A percentile compares a stretch with the other conserved stretches of the same genome.
Evolutionary conservation across 1,139 yeast species (phyloP).

Genomic region (Nadsonia starkeyi-henricii): DNA sequence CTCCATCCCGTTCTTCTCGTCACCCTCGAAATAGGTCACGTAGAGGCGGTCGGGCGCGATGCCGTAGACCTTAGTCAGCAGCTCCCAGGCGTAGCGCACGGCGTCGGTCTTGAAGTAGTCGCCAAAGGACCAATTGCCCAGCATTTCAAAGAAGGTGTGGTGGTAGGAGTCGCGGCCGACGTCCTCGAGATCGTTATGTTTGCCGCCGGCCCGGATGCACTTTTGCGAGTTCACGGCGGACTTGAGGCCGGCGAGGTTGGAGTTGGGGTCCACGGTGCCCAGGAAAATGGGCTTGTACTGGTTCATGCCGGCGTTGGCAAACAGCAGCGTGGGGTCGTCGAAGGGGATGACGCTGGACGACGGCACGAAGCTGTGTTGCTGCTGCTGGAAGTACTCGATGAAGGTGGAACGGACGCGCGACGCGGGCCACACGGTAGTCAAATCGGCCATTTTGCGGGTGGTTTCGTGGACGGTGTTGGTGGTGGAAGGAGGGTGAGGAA

Average conservation of each 20-base stretch:
- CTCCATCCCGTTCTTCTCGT: conserved; percentile 62
- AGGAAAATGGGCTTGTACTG: conserved; percentile 93
- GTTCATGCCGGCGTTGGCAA: conserved; percentile 98
- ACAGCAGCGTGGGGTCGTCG: conserved; percentile 90
- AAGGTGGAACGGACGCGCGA: conserved; percentile 68
- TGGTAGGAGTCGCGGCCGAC: conserved; percentile 97
- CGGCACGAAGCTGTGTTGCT: conserved; percentile 68
- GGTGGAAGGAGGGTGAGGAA: neutral
- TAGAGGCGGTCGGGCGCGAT: conserved; percentile 67
- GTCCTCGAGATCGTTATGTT: conserved; percentile 95
- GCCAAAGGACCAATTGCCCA: conserved; percentile 99
- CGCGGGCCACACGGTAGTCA: conserved; percentile 10
- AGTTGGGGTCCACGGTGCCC: conserved; percentile 92
- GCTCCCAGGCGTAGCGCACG: conserved; percentile 76
- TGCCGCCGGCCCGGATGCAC: conserved; percentile 99
- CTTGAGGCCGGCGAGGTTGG: conserved; percentile 69
- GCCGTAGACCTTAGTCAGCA: conserved; percentile 72
- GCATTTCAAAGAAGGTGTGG: conserved; percentile 97
- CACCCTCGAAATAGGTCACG: conserved; percentile 95
- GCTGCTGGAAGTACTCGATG: conserved; percentile 58
- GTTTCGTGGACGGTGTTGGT: neutral
- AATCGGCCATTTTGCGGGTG: neutral
- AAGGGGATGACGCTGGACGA: conserved; percentile 93
- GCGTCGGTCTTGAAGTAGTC: conserved; percentile 96
- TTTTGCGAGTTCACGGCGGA: conserved; percentile 93